Evolutionary conservation across 225 moss, liverwort and hornwort genomes (phyloP), one percentile per base, ranked within the genome.

Genomic region (Polytrichum formosum): DNA sequence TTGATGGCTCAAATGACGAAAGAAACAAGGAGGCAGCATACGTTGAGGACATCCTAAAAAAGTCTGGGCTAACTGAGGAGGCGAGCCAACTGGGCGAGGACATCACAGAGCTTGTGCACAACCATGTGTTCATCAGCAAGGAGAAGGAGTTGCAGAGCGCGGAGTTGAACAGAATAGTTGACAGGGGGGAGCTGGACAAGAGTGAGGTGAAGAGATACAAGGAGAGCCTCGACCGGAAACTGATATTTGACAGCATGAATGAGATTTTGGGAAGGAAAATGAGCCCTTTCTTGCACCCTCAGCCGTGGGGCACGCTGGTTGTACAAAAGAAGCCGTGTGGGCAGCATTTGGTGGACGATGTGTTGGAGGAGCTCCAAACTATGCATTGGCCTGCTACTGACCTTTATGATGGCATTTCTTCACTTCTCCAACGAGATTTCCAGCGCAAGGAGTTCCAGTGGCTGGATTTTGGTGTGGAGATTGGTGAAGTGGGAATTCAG

Each of bases 191-290:
- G 64, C 74, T 87, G 18, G 80, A 81, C 53, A 87, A 87, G 71
- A 80, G 65, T 2, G 87, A 87, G 27, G 87, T 78, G 23, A 73
- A 62, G 66, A 53, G 87, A 20, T 83, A 87, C 74, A 83, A 87
- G 6, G 87, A 87, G 21, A 87, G 87, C 55, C 73, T 87, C 5
- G 87, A 87, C 59, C 78, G 87, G 6, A 61, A 83, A 56, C 60
- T 87, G 73, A 37, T 83, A 19, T 87, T 83, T 28, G 87, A 87
- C 59, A 83, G 80, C 23, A 78, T 87, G 76, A 87, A 87, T 69
- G 87, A 87, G 80, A 69, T 87, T 72, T 27, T 87, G 37, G 83
- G 78, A 78, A 54, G 81, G 37, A 83, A 76, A 72, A 80, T 87
- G 83, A 72, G 72, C 59, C 72, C 72, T 18, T 87, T 80, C 31